Conservation (phyloP, 2,329 filamentous ascomycete genomes). For the Calonectria crousiana region DNA sequence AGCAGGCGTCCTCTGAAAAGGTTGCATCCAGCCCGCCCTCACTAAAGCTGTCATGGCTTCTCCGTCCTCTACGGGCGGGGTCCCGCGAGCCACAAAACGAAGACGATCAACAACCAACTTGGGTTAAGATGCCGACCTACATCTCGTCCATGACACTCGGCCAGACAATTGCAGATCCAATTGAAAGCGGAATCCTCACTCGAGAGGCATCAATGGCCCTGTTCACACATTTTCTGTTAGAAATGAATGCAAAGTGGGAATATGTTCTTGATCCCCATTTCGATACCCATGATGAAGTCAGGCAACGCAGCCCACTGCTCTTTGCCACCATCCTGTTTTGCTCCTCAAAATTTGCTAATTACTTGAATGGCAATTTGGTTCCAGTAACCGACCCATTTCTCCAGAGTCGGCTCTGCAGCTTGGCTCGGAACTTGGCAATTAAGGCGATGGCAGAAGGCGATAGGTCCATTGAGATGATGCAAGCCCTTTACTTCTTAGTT, state of each 20-base stretch:
- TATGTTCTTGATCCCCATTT: constrained; percentile 23
- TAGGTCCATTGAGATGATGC: constrained; percentile 32
- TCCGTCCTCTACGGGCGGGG: constrained; percentile 13
- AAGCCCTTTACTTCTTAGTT: constrained; percentile 31
- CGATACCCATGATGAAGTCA: constrained; percentile 24
- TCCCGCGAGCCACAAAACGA: neutral
- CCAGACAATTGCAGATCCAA: constrained; percentile 26
- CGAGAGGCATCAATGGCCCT: constrained; percentile 7
- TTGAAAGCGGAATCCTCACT: constrained; percentile 23
- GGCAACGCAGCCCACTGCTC: constrained; percentile 20
- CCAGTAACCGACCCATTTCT: constrained; percentile 14
- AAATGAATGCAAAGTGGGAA: constrained; percentile 31
- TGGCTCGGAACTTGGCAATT: constrained; percentile 28
- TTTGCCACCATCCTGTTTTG: constrained; percentile 25
- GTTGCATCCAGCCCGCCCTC: neutral
- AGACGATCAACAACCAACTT: neutral
- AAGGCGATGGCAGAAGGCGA: constrained; percentile 26
- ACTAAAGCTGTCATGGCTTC: constrained; percentile 26
- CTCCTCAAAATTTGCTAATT: constrained; percentile 25
- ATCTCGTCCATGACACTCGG: constrained; percentile 29
- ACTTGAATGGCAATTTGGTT: constrained; percentile 7
- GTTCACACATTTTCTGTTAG: constrained; percentile 25
- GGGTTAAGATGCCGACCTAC: constrained; percentile 33
- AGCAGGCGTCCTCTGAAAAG: constrained; percentile 2
- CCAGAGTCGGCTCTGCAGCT: constrained; percentile 29